Evolutionary conservation across 345 rosid species (phyloP).

Genomic region (Bruguiera sexangula): DNA sequence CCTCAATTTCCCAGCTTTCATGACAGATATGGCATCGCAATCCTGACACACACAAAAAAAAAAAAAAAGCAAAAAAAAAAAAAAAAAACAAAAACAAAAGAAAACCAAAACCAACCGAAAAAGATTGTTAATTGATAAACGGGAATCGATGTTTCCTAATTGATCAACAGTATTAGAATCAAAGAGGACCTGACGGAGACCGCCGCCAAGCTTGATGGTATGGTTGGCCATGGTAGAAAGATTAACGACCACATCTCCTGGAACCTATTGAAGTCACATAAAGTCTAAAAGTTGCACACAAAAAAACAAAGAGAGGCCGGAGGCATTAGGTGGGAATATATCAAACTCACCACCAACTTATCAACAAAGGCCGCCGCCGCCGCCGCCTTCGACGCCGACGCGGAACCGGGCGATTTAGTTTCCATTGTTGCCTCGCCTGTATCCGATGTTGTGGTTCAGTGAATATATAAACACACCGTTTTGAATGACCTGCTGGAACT

Average conservation of each 20-base stretch:
- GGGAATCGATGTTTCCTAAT: not conserved
- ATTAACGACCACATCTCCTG: slow-evolving; percentile 82
- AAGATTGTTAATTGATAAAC: slow-evolving; percentile 1
- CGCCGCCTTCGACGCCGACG: slow-evolving; percentile 31
- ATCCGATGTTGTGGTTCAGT: too few species aligned
- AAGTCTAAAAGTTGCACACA: not conserved
- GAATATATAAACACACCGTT: too few species aligned
- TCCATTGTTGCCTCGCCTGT: too few species aligned
- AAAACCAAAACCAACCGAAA: not conserved
- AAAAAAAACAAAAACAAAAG: not conserved
- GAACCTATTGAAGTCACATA: slow-evolving; percentile 42
- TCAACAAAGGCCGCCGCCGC: slow-evolving; percentile 44
- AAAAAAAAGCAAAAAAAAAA: not conserved
- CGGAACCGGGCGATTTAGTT: not conserved
- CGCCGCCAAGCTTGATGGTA: slow-evolving; percentile 81
- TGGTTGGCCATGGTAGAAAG: slow-evolving; percentile 66
- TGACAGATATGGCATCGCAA: slow-evolving; percentile 57
- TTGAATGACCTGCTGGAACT: too few species aligned
- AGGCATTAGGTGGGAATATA: not conserved
- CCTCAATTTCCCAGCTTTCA: slow-evolving; percentile 69
- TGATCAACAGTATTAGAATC: not conserved
- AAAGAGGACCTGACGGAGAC: slow-evolving; percentile 71
- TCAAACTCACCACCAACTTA: slow-evolving; percentile 47
- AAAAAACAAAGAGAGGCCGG: not conserved
- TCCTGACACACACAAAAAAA: slow-evolving; percentile 39